Conservation (phyloP, 805 yeast species). For the Barnettozyma wickerhamii region DNA sequence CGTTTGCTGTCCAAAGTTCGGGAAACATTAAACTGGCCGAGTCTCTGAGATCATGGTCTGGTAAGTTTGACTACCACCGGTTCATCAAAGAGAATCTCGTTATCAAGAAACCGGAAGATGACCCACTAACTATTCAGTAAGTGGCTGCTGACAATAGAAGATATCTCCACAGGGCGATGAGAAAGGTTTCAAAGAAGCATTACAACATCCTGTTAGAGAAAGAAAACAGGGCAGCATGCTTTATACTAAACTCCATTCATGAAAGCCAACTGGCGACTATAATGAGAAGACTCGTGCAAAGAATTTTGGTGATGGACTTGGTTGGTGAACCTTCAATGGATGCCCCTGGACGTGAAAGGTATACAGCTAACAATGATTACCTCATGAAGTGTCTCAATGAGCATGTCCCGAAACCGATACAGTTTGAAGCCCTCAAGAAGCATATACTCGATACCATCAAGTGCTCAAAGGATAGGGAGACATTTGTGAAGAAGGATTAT, state of each 20-base stretch:
- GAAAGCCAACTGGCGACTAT: not conserved
- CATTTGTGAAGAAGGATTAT: not conserved
- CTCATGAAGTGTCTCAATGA: not conserved
- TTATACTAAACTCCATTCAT: not conserved
- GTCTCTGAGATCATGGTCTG: no score
- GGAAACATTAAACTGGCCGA: no score
- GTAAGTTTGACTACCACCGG: no score
- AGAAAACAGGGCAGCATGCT: not conserved
- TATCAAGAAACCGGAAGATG: no score
- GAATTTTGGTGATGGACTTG: not conserved
- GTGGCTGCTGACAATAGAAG: no score
- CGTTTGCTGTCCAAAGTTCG: no score
- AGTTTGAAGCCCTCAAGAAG: not conserved
- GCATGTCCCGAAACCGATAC: not conserved
- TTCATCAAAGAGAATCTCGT: no score
- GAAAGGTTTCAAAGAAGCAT: no score
- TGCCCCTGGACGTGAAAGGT: not conserved
- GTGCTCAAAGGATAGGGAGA: not conserved
- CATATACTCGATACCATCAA: not conserved
- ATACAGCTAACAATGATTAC: not conserved
- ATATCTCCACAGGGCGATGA: no score
- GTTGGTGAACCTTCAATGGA: not conserved
- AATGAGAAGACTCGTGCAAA: not conserved
- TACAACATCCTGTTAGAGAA: not conserved
- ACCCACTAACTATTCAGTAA: no score